Percentiles rank a stretch among this genome's conserved stretches.
These are phyloP conservation scores for Colletotrichum aenigma DNA, from an alignment of 2,329 filamentous ascomycete genomes.

Conservation along the genomic window DNA sequence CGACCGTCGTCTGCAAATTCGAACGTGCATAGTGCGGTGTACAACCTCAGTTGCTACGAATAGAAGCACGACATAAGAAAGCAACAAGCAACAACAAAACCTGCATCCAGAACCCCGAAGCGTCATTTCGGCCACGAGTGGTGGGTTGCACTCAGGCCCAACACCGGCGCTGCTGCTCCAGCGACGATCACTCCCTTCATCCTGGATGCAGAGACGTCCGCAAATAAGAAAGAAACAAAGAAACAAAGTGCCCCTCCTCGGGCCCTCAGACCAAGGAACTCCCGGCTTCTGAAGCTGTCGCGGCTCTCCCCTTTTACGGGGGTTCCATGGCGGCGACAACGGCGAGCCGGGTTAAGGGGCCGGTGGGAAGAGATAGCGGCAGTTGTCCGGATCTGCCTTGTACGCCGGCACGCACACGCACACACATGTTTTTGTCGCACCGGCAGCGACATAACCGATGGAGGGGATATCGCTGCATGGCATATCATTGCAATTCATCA, in stretches of 20 bases:
- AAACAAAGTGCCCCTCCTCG: not conserved
- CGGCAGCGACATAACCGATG: not conserved
- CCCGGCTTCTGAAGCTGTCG: constrained; percentile 5
- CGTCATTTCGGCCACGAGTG: constrained; percentile 10
- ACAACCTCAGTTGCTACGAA: not conserved
- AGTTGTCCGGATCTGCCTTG: constrained; percentile 7
- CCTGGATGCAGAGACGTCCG: not conserved
- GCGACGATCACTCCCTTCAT: not conserved
- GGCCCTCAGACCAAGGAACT: not conserved
- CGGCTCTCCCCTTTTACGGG: constrained; percentile 8
- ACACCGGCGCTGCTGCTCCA: not conserved
- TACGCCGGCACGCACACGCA: not conserved
- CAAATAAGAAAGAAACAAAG: constrained; percentile 10
- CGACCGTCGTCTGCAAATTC: not conserved
- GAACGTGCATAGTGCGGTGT: not conserved
- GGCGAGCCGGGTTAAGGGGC: constrained; percentile 14
- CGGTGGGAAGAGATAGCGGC: constrained; percentile 4
- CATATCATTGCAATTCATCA: constrained; percentile 1
- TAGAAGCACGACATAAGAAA: not conserved
- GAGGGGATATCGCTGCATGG: not conserved
- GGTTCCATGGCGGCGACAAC: constrained; percentile 6
- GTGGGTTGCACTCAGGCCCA: not conserved
- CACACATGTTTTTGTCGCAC: not conserved
- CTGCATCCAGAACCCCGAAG: not conserved
- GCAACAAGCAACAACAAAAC: not conserved